phyloP scores from a whole-genome alignment of 2,329 filamentous ascomycete species.

The Ophiostoma novo-ulmi region DNA sequence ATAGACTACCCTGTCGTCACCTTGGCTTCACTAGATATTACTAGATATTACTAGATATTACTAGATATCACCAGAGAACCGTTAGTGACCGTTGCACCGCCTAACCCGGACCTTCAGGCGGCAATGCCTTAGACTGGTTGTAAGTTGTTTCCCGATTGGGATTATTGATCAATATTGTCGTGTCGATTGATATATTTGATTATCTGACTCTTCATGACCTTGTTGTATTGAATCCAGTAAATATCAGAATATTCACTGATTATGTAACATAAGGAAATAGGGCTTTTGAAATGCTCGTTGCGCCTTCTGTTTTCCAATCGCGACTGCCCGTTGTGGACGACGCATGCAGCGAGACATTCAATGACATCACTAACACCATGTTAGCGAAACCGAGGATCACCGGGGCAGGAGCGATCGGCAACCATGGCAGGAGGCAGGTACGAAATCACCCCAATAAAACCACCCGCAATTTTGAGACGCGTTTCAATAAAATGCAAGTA shows the following conservation, averaged over 20 bases:
- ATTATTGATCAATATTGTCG: neutral
- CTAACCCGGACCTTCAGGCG: neutral
- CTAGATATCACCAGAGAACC: neutral
- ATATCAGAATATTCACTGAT: neutral
- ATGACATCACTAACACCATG: constrained; percentile 1
- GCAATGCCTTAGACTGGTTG: neutral
- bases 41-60: neutral
- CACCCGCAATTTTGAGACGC: neutral
- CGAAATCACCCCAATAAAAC: neutral
- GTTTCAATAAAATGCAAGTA: neutral
- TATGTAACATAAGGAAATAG: neutral
- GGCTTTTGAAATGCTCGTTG: neutral
- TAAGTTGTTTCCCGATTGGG: neutral
- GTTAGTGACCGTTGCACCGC: neutral
- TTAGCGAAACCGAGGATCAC: neutral
- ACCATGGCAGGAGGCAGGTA: neutral
- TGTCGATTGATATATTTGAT: neutral
- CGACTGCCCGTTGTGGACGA: neutral
- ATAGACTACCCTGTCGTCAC: neutral
- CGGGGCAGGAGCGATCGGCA: constrained; percentile 3
- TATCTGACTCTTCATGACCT: neutral
- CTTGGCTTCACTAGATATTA: neutral
- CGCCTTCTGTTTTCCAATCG: neutral
- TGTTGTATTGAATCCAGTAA: neutral
- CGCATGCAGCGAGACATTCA: neutral